Conservation (phyloP, 768 basidiomycete genomes). For the Nidularia sp. region DNA sequence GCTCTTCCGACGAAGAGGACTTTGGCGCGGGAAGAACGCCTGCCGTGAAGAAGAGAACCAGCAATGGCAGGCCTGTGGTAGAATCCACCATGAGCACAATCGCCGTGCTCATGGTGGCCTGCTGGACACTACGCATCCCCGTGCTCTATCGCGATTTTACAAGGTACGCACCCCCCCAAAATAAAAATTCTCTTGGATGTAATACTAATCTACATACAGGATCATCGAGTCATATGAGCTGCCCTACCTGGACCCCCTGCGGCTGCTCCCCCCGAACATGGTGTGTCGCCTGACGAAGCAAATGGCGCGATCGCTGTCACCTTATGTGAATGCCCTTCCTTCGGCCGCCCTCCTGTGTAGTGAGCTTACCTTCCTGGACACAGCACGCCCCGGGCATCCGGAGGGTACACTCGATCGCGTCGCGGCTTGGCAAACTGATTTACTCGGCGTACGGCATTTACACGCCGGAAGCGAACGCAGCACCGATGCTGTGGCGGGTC, state of each 20-base stretch:
- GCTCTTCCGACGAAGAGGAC: slow-evolving; percentile 26
- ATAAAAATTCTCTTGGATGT: neutral
- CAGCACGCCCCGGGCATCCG: slow-evolving; percentile 65
- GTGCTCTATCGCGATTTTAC: slow-evolving; percentile 73
- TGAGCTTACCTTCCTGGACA: neutral
- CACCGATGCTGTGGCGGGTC: slow-evolving; percentile 75
- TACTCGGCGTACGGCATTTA: slow-evolving; percentile 49
- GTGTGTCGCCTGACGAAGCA: slow-evolving; percentile 71
- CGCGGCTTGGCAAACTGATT: slow-evolving; percentile 58
- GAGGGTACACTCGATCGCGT: slow-evolving; percentile 54
- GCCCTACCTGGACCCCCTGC: slow-evolving; percentile 75
- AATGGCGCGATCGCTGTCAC: slow-evolving; percentile 61
- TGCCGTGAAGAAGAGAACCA: slow-evolving; percentile 7
- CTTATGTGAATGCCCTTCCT: slow-evolving; percentile 46
- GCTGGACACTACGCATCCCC: slow-evolving; percentile 79
- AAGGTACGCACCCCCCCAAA: slow-evolving; percentile 38
- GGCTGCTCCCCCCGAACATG: slow-evolving; percentile 59
- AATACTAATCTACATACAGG: slow-evolving; percentile 31
- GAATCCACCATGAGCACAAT: slow-evolving; percentile 47
- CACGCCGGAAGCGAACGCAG: slow-evolving; percentile 73
- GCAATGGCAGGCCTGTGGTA: slow-evolving; percentile 16
- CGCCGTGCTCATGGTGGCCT: slow-evolving; percentile 67
- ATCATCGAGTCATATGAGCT: slow-evolving; percentile 71
- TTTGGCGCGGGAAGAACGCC: slow-evolving; percentile 14
- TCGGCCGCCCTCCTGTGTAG: neutral